Percentiles rank a stretch among this genome's conserved stretches.
Conservation (phyloP, 2,329 filamentous ascomycete species). For the Talaromyces sp. region DNA sequence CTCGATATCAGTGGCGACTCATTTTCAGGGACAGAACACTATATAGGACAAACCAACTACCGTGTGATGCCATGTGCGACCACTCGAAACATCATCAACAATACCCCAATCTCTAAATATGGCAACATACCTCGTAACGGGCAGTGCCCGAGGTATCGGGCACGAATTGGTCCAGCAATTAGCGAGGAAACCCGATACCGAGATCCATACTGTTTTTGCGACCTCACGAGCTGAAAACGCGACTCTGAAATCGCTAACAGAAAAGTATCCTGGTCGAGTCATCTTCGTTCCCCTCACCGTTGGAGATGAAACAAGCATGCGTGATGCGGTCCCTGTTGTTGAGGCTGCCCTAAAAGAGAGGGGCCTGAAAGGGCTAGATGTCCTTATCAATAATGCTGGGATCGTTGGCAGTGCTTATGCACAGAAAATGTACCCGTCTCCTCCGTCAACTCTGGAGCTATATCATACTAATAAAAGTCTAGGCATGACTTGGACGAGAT, state of each 20-base stretch:
- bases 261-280: constrained; percentile 32
- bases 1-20: neutral
- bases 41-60: neutral
- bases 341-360: constrained; percentile 31
- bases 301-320: constrained; percentile 32
- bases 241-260: constrained; percentile 32
- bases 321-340: constrained; percentile 34
- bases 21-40: neutral
- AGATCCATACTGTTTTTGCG: constrained; percentile 41
- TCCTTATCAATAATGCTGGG: constrained; percentile 33
- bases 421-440: constrained; percentile 24
- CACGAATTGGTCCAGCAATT: constrained; percentile 29
- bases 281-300: constrained; percentile 36
- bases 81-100: neutral
- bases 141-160: constrained; percentile 35
- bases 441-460: too few species aligned
- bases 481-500: constrained; percentile 38
- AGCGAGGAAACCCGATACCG: constrained; percentile 26
- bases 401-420: constrained; percentile 21
- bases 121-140: constrained; percentile 35
- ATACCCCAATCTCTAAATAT: neutral
- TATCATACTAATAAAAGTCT: neutral
- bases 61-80: too few species aligned
- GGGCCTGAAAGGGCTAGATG: constrained; percentile 30
- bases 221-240: constrained; percentile 30